These are phyloP conservation scores for Ophiocytium majus DNA, from an alignment of 352 stramenopile genomes.

Conservation along the genomic window DNA sequence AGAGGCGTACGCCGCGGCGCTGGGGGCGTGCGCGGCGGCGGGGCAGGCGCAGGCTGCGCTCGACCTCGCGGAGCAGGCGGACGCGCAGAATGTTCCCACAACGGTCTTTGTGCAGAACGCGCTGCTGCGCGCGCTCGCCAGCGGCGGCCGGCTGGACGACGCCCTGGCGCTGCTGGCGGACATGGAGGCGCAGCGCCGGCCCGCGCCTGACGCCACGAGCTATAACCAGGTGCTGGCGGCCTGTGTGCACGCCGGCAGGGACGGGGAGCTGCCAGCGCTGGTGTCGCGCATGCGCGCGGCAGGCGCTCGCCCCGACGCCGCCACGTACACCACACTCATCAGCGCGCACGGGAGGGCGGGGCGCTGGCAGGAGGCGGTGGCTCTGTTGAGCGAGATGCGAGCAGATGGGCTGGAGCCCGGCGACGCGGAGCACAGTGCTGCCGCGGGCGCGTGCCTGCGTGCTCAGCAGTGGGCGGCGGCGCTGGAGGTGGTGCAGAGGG, in stretches of 20 bases:
- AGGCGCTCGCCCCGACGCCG: not conserved
- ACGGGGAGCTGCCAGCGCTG: not conserved
- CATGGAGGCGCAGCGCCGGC: slow-evolving; percentile 20
- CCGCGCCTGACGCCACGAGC: not conserved
- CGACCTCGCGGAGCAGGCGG: slow-evolving; percentile 28
- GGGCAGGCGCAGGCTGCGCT: slow-evolving; percentile 29
- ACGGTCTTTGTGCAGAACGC: slow-evolving; percentile 26
- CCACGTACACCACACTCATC: slow-evolving; percentile 32
- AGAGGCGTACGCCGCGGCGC: slow-evolving; percentile 33
- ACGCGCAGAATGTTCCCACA: not conserved
- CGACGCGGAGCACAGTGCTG: not conserved
- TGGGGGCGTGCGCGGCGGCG: slow-evolving; percentile 32
- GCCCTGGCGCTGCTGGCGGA: slow-evolving; percentile 40
- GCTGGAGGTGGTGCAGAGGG: slow-evolving; percentile 36
- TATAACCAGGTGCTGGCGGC: not conserved
- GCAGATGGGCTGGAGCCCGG: slow-evolving; percentile 18
- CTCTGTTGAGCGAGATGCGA: slow-evolving; percentile 29
- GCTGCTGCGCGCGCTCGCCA: slow-evolving; percentile 23
- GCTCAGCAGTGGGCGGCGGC: slow-evolving; percentile 39
- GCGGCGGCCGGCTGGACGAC: slow-evolving; percentile 33
- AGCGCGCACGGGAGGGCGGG: slow-evolving; percentile 30
- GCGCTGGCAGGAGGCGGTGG: slow-evolving; percentile 36
- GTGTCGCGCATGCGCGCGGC: not conserved
- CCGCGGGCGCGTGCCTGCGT: slow-evolving; percentile 11
- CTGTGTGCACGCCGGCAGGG: not conserved